Evolutionary conservation across 2,329 filamentous ascomycete species (phyloP), one percentile per base, ranked within the genome.

Genomic region (Trichoderma aggressivum): DNA sequence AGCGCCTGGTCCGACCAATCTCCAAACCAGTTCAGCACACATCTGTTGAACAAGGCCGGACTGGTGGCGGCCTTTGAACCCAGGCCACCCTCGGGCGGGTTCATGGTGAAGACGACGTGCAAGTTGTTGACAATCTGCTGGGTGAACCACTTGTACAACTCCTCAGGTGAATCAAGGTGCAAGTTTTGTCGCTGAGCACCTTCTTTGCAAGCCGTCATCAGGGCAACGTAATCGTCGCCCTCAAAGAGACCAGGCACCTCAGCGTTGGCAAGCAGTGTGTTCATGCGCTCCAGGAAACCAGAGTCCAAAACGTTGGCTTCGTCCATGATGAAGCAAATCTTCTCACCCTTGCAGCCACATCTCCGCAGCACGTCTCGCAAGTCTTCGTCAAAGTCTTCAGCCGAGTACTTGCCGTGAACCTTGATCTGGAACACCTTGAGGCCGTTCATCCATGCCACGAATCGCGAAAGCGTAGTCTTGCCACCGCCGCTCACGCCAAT

Each of bases 241-340:
- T 99, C 97, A 75, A 99, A 99, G 5, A 99, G 89, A 84, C 96
- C 96, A 21, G 96, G 96, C 12, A 99, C 96, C 83, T 99, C 97
- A n/a, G 97, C 96, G 80, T 99, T 99, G 77, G 96, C 97, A 73
- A 99, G 90, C 64, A 99, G 84, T 0, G 96, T 99, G 80, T 99
- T 99, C 96, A 99, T 99, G 77, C 97, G 91, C 82, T 99, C 96
- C 70, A 99, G 83, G 90, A 99, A 99, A 68, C 96, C 96, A 56
- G 96, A 99, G 81, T 99, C 96, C 32, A 99, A 88, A 43, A 99
- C 96, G 77, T 99, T 99, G 11, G 95, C 92, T 84, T 99, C 96
- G 80, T 99, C 96, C 94, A 99, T 98, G 84, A 99, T 98, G 86
- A 99, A 99, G 84, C 97, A 99, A 62, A 99, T 97, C 86, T 98